Base-by-base conservation (phyloP, 2,329 filamentous ascomycete genomes). In the Beauveria varroae region DNA sequence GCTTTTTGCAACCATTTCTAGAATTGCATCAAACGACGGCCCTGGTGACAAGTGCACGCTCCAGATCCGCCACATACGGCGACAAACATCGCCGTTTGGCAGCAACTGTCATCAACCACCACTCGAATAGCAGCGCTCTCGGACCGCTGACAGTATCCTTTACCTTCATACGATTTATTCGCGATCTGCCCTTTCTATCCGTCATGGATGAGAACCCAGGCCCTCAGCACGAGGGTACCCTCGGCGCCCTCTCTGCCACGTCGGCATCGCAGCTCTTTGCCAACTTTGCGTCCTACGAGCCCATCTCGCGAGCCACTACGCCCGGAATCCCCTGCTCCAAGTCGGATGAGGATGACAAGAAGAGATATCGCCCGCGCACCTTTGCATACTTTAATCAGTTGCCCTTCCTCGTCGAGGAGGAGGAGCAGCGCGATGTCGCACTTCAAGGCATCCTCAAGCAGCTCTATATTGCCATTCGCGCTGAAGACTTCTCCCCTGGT, bases 371-470 rank as follows among this genome's bases (percentile, higher is more conserved):
- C 57, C 91, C 91, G 41, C 86, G 95, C 64, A 97, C 95, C 30
- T 99, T 95, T 73, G 91, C 91, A 63, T 99, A 99, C 79, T 91
- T 93, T 73, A 83, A 87, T 67, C 89, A 95, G 71, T 84, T 99
- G 56, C 96, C 96, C 41, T 99, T 98, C 72, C 77, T 86, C 62
- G 88, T 93, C 61, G 96, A 99, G 75, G 86, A 89, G 71, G 89
- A 93, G 65, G 73, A 81, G 40, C 84, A 92, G 75, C 85, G 93
- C 65, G 87, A 96, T 71, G 82, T 81, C 56, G 91, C 93, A 64
- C 79, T 99, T 52, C 82, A 88, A 51, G 91, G 92, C 72, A 98
- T 97, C 68, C 81, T 98, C 67, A 95, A 93, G 73, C 90, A 96
- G 70, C 87, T 99, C 34, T 98, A 96, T 73, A 90, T 97, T 68